A percentile compares a stretch with the other conserved stretches of the same genome.
These are phyloP conservation scores for Xylaria sp. DNA, from an alignment of 2,329 filamentous ascomycete genomes.

Conservation along the genomic window DNA sequence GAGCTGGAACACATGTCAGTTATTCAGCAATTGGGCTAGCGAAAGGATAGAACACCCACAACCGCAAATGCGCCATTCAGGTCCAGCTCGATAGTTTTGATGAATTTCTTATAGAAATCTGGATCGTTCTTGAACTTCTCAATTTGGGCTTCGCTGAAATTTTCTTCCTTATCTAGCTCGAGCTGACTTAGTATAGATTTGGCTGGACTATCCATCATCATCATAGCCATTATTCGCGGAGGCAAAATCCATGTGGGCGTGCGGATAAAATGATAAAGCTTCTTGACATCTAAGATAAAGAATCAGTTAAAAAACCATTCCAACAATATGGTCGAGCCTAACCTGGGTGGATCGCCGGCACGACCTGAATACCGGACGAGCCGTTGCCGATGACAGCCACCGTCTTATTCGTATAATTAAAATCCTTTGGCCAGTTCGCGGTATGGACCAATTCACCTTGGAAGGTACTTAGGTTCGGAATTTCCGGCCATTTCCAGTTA, in stretches of 20 bases:
- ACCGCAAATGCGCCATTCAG: conserved; percentile 57
- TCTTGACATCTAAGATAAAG: conserved; percentile 50
- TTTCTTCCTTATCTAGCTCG: conserved; percentile 57
- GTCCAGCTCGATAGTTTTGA: conserved; percentile 60
- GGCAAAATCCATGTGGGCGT: conserved; percentile 58
- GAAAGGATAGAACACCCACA: conserved; percentile 46
- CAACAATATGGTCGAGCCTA: background rate
- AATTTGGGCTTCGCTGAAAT: conserved; percentile 58
- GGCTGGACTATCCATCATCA: conserved; percentile 53
- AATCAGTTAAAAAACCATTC: conserved; percentile 20
- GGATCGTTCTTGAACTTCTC: conserved; percentile 60
- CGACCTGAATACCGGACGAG: conserved; percentile 64
- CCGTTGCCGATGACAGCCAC: conserved; percentile 69
- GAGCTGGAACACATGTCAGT: conserved; percentile 46
- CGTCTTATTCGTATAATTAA: conserved; percentile 61
- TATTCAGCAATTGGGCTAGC: background rate
- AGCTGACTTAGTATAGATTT: conserved; percentile 53
- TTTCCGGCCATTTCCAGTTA: conserved; percentile 65
- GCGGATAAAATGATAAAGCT: conserved; percentile 57
- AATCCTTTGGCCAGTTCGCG: conserved; percentile 63
- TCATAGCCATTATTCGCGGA: conserved; percentile 53
- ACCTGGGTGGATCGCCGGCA: conserved; percentile 62
- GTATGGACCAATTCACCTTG: conserved; percentile 64
- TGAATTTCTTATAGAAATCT: conserved; percentile 59
- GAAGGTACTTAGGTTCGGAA: conserved; percentile 59